Conservation (phyloP, 306 rosid species). For the Vicia villosa region DNA sequence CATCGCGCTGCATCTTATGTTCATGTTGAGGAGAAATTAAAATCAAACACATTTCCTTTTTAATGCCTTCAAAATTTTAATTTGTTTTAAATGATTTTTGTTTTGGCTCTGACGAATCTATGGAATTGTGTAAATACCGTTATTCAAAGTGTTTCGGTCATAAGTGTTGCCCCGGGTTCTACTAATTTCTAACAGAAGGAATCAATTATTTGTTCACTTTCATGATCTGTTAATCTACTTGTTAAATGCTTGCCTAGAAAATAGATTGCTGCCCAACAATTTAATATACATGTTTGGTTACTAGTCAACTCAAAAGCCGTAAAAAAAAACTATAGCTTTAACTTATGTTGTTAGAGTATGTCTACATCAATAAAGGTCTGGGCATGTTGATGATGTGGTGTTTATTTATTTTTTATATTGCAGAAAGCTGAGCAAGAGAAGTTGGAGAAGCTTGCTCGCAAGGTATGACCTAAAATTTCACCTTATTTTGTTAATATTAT, state of each 20-base stretch:
- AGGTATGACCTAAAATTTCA: conserved; percentile 49
- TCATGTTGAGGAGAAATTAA: conserved; percentile 1
- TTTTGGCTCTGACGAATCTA: conserved; percentile 14
- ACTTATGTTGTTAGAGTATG: background rate
- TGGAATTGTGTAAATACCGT: background rate
- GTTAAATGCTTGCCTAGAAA: background rate
- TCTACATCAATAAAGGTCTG: conserved; percentile 12
- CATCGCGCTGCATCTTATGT: conserved; percentile 10
- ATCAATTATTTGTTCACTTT: background rate
- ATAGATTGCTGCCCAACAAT: conserved; percentile 17
- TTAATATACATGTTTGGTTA: conserved; percentile 5
- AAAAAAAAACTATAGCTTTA: background rate
- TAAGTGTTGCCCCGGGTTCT: background rate
- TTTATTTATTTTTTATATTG: conserved; percentile 38
- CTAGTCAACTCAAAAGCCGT: background rate
- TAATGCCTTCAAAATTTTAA: background rate
- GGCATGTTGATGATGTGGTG: conserved; percentile 23
- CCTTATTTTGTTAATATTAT: conserved; percentile 3
- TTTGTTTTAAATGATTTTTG: background rate
- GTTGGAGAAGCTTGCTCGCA: conserved; percentile 86
- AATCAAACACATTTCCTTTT: background rate
- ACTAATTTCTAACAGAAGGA: background rate
- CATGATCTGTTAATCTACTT: conserved; percentile 6
- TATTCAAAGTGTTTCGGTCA: background rate
- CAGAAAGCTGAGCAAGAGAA: conserved; percentile 85